phyloP scores from a whole-genome alignment of 1,284 basidiomycete genomes.

The Vanrija humicola region DNA sequence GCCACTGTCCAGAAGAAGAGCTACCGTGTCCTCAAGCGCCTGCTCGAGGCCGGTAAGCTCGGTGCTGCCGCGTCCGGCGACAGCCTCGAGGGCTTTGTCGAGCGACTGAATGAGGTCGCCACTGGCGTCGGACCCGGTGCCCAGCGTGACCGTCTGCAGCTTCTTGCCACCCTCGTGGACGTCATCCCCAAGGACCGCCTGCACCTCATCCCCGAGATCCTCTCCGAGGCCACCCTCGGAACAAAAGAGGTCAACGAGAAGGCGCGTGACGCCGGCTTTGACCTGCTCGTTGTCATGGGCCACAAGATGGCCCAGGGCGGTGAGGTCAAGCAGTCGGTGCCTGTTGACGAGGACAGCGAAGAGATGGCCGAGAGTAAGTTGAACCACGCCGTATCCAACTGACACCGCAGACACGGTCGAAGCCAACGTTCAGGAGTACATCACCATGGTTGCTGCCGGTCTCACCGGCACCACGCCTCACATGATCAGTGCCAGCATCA shows the following conservation, averaged over 20 bases:
- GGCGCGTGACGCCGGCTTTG: slow-evolving; percentile 83
- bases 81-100: slow-evolving; percentile 57
- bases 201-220: slow-evolving; percentile 80
- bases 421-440: slow-evolving; percentile 84
- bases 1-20: slow-evolving; percentile 92
- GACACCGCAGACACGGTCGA: slow-evolving; percentile 52
- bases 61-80: slow-evolving; percentile 51
- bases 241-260: slow-evolving; percentile 98
- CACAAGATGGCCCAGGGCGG: slow-evolving; percentile 87
- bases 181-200: slow-evolving; percentile 67
- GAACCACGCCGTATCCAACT: background rate
- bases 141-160: slow-evolving; percentile 81
- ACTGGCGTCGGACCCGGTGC: slow-evolving; percentile 73
- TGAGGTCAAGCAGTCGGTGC: slow-evolving; percentile 68
- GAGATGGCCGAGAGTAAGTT: slow-evolving; percentile 59
- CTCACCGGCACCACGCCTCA: slow-evolving; percentile 89
- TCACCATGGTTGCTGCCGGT: slow-evolving; percentile 96
- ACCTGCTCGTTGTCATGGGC: slow-evolving; percentile 86
- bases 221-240: slow-evolving; percentile 94
- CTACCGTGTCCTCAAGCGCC: slow-evolving; percentile 78
- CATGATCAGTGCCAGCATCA: slow-evolving; percentile 97
- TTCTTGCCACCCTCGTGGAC: slow-evolving; percentile 71
- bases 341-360: slow-evolving; percentile 66
- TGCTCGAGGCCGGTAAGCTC: slow-evolving; percentile 63
- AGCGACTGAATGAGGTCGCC: slow-evolving; percentile 57